phyloP scores from a whole-genome alignment of 306 rosid species.

The Cucumis hystrix region DNA sequence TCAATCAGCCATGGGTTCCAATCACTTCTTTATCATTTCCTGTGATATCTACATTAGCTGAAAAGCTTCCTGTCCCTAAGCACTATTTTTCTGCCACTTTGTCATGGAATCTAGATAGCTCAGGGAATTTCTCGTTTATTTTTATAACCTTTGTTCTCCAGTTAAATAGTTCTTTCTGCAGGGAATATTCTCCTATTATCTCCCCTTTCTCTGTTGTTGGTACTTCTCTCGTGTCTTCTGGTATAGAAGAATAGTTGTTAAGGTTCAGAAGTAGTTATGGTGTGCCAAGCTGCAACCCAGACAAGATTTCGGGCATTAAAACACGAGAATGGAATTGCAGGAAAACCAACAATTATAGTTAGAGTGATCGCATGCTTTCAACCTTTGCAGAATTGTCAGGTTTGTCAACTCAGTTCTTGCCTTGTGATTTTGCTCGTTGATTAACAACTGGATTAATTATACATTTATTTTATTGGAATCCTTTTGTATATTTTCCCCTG shows the following conservation, averaged over 20 bases:
- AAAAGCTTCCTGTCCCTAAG: conserved; percentile 9
- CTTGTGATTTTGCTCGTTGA: background rate
- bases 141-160: background rate
- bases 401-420: conserved; percentile 16
- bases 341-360: conserved; percentile 65
- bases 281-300: conserved; percentile 87
- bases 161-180: background rate
- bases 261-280: conserved; percentile 76
- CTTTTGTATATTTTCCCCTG: background rate
- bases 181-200: background rate
- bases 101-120: background rate
- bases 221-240: background rate
- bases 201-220: background rate
- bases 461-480: background rate
- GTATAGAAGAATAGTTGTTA: conserved; percentile 11
- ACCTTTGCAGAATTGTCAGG: conserved; percentile 88
- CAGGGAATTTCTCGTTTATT: background rate
- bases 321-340: conserved; percentile 76
- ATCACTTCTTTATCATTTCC: conserved; percentile 24
- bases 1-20: conserved; percentile 40
- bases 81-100: conserved; percentile 4
- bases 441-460: background rate
- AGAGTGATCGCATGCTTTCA: conserved; percentile 94
- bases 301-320: conserved; percentile 83
- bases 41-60: conserved; percentile 51